Evolutionary conservation across 495 filamentous ascomycete species (phyloP).

Genomic region (Penicillium silybi): DNA sequence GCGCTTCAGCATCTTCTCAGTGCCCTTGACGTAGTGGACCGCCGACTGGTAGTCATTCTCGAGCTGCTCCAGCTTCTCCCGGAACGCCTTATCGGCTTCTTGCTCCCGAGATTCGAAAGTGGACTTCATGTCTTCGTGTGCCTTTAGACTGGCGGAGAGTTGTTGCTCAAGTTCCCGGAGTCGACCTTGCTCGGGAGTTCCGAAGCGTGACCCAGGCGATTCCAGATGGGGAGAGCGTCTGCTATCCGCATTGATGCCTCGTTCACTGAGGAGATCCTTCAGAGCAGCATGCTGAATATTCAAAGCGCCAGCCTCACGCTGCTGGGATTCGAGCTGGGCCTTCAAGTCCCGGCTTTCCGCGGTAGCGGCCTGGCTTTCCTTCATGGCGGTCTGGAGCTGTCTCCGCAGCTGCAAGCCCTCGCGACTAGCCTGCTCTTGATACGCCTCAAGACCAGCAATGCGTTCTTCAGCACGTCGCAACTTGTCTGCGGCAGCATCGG

Average conservation of each 20-base stretch:
- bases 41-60: constrained; percentile 98
- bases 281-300: constrained; percentile 86
- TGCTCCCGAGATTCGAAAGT: constrained; percentile 73
- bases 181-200: constrained; percentile 76
- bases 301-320: constrained; percentile 85
- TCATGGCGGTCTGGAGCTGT: constrained; percentile 78
- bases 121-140: constrained; percentile 78
- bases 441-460: constrained; percentile 92
- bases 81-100: constrained; percentile 78
- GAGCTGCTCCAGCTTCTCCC: constrained; percentile 86
- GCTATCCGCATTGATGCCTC: constrained; percentile 64
- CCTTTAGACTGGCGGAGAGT: constrained; percentile 68
- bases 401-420: constrained; percentile 85
- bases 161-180: constrained; percentile 87
- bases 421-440: constrained; percentile 93
- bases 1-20: constrained; percentile 97
- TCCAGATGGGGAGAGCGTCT: constrained; percentile 56
- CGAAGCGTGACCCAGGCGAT: constrained; percentile 69
- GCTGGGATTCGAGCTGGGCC: constrained; percentile 71
- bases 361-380: constrained; percentile 72
- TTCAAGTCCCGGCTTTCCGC: constrained; percentile 74
- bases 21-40: constrained; percentile 98
- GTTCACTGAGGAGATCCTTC: constrained; percentile 86
- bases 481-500: constrained; percentile 84
- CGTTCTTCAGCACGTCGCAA: constrained; percentile 89